Evolutionary conservation across 78 protist genomes (phyloP), one percentile per base, ranked within the genome.

Genomic region (Speleostelium caveatum): DNA sequence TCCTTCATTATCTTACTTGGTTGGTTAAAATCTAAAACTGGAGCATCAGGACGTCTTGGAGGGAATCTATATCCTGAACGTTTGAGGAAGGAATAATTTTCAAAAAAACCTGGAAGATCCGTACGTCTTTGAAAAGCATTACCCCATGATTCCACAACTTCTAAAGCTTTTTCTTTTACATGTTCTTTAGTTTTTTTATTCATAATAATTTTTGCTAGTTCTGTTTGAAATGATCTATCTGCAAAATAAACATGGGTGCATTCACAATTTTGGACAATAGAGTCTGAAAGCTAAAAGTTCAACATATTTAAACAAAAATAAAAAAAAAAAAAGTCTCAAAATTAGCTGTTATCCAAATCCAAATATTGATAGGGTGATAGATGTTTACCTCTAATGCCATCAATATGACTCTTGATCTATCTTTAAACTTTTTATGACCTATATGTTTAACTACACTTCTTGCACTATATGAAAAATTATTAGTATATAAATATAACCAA

Each of bases 111-210:
- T 69, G 78, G 79, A 32, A 83, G 19, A 69, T 83, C 91, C 2
- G 33, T 49, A 39, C 91, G 35, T 17, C 51, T 60, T 69, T 68
- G 65, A 36, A 83, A 83, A 32, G 80, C 91, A 22, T 71, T 61
- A 32, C 91, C 91, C 91, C 91, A 83, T 30, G 45, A 21, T 6
- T 83, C 91, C 24, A 69, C 72, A 21, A 83, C 22, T 45, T 83
- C 91, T 30, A 83, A 83, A 41, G 91, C 75, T 60, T 83, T 83
- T 17, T 83, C 91, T 69, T 83, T 83, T 14, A 83, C 91, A 69
- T 56, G 53, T 42, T 68, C 75, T 69, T 83, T 83, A 24, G 91
- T 69, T 67, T 83, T 83, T 69, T 58, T 83, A 59, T 69, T 83
- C 91, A 83, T 83, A 6, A 83, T 69, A 22, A 83, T 49, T 69